phyloP scores from a whole-genome alignment of 306 rosid species.

The Prinsepia uniflora region DNA sequence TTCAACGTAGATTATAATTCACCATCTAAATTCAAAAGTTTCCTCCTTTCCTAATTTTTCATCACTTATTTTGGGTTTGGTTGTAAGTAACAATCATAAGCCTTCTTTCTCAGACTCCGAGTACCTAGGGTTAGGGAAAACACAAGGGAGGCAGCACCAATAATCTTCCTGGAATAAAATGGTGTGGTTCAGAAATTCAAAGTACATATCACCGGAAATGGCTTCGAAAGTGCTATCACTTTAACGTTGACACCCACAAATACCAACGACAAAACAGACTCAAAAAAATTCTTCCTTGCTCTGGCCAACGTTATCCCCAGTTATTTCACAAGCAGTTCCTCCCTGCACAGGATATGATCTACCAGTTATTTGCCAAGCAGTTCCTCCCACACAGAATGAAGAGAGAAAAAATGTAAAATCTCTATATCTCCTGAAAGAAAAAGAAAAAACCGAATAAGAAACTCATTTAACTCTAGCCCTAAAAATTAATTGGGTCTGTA shows the following conservation, averaged over 20 bases:
- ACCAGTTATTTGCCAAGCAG: conserved; percentile 53
- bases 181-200: conserved; percentile 6
- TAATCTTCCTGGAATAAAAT: neutral
- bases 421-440: conserved; percentile 42
- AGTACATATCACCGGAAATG: conserved; percentile 5
- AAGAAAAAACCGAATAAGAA: conserved; percentile 20
- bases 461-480: neutral
- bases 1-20: neutral
- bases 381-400: conserved; percentile 34
- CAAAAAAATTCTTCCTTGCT: conserved; percentile 31
- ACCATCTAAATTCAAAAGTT: neutral
- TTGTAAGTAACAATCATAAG: neutral
- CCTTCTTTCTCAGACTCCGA: neutral
- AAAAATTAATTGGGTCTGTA: neutral
- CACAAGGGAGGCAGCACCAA: conserved; percentile 8
- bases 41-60: conserved; percentile 1
- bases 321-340: conserved; percentile 53
- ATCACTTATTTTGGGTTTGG: neutral
- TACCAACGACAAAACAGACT: conserved; percentile 26
- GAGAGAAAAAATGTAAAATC: conserved; percentile 40
- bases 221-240: conserved; percentile 14
- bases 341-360: conserved; percentile 30
- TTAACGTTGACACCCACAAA: conserved; percentile 24
- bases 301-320: conserved; percentile 33
- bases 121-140: neutral